Evolutionary conservation across 2,329 filamentous ascomycete species (phyloP), one percentile per base, ranked within the genome.

Genomic region (Thermoascus crustaceus): DNA sequence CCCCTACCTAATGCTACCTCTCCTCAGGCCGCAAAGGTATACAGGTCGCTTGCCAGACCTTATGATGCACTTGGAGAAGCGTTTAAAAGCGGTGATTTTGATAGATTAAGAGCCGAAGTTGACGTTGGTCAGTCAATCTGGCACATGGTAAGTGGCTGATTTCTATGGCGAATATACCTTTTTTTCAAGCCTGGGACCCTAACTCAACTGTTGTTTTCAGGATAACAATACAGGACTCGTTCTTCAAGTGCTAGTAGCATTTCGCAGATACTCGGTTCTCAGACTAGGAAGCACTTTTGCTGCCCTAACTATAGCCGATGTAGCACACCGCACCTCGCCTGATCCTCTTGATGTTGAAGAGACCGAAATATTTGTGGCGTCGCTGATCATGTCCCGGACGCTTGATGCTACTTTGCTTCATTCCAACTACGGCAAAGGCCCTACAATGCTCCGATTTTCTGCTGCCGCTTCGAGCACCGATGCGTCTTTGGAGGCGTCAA

Each of bases 221-320:
- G 87, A 96, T 48, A 75, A 76, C 30, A 96, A 93, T 50, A 58
- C 65, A 3, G 75, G 79, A 3, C 72, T 96, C 9, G 69, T 94
- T 8, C 63, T 68, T 4, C 77, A 85, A 54, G 79, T 89, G 7
- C 57, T 82, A 24, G 66, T 73, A 13, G 78, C 82, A 7, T 85
- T 88, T 53, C 78, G 83, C 47, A 78, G 79, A 48, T 86, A 82
- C 66, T 79, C 83, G 40, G 76, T 96, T 38, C 68, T 81, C 21
- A 78, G 78, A 40, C 69, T 96, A 17, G 78, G 80, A 29, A 73
- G 75, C 34, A 78, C 85, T 3, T 95, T 89, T 53, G 71, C 73
- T 20, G 75, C 77, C 4, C 64, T 81, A 21, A 71, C 74, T 3
- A 61, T 80, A 7, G 58, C 66, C 4, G 69, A 71, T 32, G 57